These are phyloP conservation scores for Colletotrichum tofieldiae DNA, from an alignment of 2,329 filamentous ascomycete genomes.

Conservation along the genomic window DNA sequence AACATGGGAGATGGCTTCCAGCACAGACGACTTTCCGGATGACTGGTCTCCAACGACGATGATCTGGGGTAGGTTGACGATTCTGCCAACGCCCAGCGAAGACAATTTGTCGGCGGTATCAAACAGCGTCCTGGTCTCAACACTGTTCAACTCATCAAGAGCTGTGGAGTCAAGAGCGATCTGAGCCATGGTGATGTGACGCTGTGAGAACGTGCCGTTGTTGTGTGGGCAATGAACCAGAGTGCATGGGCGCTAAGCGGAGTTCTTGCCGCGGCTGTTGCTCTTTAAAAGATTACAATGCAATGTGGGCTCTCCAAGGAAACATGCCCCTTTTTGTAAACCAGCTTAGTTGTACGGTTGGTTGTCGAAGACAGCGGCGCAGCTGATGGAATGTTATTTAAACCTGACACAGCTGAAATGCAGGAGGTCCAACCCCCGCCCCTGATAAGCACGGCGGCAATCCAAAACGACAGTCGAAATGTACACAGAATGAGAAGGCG, in stretches of 20 bases:
- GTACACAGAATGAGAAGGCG: too few species aligned
- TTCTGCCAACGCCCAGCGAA: conserved; percentile 62
- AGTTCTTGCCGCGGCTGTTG: too few species aligned
- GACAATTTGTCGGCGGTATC: conserved; percentile 68
- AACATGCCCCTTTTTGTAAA: background rate
- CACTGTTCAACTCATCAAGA: conserved; percentile 59
- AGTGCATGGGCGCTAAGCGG: too few species aligned
- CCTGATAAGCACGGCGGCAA: background rate
- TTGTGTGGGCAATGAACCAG: too few species aligned
- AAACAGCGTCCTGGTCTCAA: conserved; percentile 63
- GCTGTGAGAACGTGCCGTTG: background rate
- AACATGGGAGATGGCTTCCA: conserved; percentile 75
- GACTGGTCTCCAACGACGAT: conserved; percentile 75
- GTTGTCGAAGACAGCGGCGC: background rate
- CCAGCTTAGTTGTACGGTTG: background rate
- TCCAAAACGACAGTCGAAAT: background rate
- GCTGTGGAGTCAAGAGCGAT: conserved; percentile 49
- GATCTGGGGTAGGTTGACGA: conserved; percentile 67
- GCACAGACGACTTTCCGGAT: conserved; percentile 75
- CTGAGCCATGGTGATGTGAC: background rate
- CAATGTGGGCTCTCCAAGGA: background rate
- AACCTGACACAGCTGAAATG: conserved; percentile 24
- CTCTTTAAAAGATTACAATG: background rate
- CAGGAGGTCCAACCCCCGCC: background rate
- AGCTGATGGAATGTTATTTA: background rate